Conservation (phyloP, 768 basidiomycete species). For the Leccinellum rugosiceps region DNA sequence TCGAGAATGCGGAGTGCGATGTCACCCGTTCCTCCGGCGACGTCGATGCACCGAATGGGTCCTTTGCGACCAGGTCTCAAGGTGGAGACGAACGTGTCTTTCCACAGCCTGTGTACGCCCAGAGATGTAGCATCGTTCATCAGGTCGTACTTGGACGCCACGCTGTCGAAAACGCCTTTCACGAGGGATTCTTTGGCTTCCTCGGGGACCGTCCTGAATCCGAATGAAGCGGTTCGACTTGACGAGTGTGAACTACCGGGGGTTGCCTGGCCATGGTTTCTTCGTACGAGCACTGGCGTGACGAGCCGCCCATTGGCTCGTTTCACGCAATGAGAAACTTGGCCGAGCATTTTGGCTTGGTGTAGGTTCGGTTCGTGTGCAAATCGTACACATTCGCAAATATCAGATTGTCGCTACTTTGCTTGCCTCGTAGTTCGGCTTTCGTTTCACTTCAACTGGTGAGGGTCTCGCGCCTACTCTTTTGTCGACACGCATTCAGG, state of each 20-base stretch:
- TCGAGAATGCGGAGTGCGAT: slow-evolving; percentile 94
- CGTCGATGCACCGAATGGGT: slow-evolving; percentile 81
- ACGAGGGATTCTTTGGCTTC: slow-evolving; percentile 87
- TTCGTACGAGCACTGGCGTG: slow-evolving; percentile 13
- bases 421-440: slow-evolving; percentile 8
- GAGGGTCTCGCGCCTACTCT: slow-evolving; percentile 17
- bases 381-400: neutral
- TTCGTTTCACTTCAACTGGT: slow-evolving; percentile 18
- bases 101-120: slow-evolving; percentile 96
- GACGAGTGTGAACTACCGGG: slow-evolving; percentile 14
- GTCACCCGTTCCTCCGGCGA: slow-evolving; percentile 97
- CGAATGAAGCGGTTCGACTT: slow-evolving; percentile 76
- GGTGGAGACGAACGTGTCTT: slow-evolving; percentile 79
- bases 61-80: slow-evolving; percentile 76
- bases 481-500: slow-evolving; percentile 5
- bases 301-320: slow-evolving; percentile 8
- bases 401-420: neutral
- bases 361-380: neutral
- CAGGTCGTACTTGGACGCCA: slow-evolving; percentile 91
- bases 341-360: slow-evolving; percentile 15
- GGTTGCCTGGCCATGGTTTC: slow-evolving; percentile 20
- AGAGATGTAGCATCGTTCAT: slow-evolving; percentile 99
- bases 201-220: slow-evolving; percentile 86
- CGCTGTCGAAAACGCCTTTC: slow-evolving; percentile 91
- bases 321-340: slow-evolving; percentile 14